Evolutionary conservation across 2,329 filamentous ascomycete species (phyloP).

Genomic region (Fusarium dlaminii): DNA sequence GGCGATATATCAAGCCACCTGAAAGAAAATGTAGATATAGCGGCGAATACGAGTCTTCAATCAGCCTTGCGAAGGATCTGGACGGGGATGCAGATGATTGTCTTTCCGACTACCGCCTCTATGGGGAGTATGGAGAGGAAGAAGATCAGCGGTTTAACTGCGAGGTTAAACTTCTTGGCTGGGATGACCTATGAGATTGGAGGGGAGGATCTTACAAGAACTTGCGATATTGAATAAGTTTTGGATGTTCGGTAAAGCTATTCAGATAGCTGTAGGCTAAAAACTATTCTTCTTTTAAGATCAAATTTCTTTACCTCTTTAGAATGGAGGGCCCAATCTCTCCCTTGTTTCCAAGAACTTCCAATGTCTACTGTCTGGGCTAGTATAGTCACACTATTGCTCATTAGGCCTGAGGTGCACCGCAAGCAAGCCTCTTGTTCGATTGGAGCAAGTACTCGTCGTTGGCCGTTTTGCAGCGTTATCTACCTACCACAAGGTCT

Average conservation of each 20-base stretch:
- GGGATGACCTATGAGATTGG: background rate
- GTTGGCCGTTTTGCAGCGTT: no score
- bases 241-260: background rate
- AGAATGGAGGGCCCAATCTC: background rate
- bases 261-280: background rate
- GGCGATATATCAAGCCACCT: background rate
- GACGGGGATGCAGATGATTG: no score
- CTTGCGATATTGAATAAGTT: background rate
- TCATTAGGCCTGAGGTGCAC: accelerated
- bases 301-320: no score
- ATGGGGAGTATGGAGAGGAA: background rate
- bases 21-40: no score
- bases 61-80: no score
- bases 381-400: background rate
- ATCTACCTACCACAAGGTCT: no score
- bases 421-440: background rate
- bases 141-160: background rate
- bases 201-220: background rate
- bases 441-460: background rate
- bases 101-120: no score
- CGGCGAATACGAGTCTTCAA: no score
- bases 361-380: background rate
- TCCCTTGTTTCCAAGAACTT: background rate
- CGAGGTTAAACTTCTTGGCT: background rate
- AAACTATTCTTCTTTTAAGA: background rate